Evolutionary conservation across 768 basidiomycete genomes (phyloP).

Genomic region (Chalciporus sphaerocephalus): DNA sequence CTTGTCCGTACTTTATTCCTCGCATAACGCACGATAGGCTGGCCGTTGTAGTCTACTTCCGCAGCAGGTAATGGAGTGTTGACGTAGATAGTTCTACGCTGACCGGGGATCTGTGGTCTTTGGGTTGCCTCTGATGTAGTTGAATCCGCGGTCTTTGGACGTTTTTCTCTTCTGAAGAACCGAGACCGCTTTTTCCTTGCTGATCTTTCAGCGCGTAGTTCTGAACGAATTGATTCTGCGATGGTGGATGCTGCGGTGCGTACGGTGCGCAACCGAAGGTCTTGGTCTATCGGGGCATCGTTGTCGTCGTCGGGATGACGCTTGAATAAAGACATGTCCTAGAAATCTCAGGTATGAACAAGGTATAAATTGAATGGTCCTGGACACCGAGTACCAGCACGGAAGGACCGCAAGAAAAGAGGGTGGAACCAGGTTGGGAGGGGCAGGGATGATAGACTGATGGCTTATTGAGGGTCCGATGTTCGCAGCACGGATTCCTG

Average conservation of each 20-base stretch:
- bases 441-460: not conserved
- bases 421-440: constrained; percentile 1
- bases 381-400: constrained; percentile 31
- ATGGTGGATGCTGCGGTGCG: constrained; percentile 89
- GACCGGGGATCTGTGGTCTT: constrained; percentile 41
- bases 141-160: constrained; percentile 31
- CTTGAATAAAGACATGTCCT: constrained; percentile 35
- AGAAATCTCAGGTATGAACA: constrained; percentile 19
- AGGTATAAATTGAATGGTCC: constrained; percentile 15
- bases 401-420: constrained; percentile 17
- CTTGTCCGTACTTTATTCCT: constrained; percentile 94
- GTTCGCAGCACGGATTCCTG: not conserved
- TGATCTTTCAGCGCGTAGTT: constrained; percentile 60
- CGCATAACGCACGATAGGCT: constrained; percentile 73
- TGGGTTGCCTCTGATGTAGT: constrained; percentile 27
- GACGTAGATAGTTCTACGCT: constrained; percentile 74
- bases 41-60: constrained; percentile 68
- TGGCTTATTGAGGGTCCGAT: not conserved
- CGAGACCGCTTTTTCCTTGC: constrained; percentile 45
- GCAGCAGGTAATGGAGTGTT: constrained; percentile 62
- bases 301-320: constrained; percentile 54
- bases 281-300: constrained; percentile 73
- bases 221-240: constrained; percentile 78
- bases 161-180: constrained; percentile 58
- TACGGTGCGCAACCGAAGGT: constrained; percentile 85